Percentiles rank a stretch among this genome's conserved stretches.
Conservation (phyloP, 495 filamentous ascomycete species). For the Talaromyces liani region DNA sequence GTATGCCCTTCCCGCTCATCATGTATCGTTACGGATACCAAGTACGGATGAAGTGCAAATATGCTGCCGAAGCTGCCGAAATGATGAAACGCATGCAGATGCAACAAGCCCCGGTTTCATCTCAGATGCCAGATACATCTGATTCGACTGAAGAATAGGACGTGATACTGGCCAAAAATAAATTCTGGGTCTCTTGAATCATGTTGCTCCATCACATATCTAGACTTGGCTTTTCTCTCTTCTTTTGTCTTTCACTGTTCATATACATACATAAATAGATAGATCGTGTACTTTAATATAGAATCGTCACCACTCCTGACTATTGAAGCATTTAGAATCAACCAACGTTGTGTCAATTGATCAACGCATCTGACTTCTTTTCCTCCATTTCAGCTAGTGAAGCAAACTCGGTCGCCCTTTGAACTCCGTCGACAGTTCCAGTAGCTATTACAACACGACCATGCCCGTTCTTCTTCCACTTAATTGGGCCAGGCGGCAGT, state of each 20-base stretch:
- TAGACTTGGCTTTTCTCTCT: too few relatives aligned
- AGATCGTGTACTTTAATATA: too few relatives aligned
- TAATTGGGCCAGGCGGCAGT: constrained; percentile 20
- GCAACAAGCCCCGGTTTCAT: neutral
- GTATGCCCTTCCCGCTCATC: constrained; percentile 61
- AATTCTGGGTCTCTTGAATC: neutral
- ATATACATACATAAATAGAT: too few relatives aligned
- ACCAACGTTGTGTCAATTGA: neutral
- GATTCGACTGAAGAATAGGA: neutral
- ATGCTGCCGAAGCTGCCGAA: constrained; percentile 49
- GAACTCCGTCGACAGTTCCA: constrained; percentile 8
- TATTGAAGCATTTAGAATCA: too few relatives aligned
- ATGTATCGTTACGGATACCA: constrained; percentile 57
- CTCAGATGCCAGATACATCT: neutral
- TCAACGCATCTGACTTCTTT: neutral
- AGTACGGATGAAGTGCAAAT: constrained; percentile 59
- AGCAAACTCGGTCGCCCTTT: neutral
- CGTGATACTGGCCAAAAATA: neutral
- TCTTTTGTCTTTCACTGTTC: too few relatives aligned
- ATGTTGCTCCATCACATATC: too few relatives aligned
- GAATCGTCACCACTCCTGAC: too few relatives aligned
- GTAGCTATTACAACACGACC: constrained; percentile 17
- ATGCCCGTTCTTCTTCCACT: constrained; percentile 14
- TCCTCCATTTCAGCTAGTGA: neutral
- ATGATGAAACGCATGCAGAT: constrained; percentile 12